Conservation (phyloP, 2,329 filamentous ascomycete species). For the Knoxdaviesia proteae region DNA sequence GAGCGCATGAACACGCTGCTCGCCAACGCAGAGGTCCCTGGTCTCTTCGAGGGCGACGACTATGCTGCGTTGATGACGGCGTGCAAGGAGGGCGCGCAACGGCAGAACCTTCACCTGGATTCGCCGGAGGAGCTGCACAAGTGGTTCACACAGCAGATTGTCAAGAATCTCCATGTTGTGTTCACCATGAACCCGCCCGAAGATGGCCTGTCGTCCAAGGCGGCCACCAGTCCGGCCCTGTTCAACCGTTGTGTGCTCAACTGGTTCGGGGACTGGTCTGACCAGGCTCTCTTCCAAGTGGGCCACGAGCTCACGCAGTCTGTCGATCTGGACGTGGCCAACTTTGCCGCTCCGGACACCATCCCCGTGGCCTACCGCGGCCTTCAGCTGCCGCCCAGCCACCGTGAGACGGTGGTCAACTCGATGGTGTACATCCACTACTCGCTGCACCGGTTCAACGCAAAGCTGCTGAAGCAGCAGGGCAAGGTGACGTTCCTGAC, state of each 20-base stretch:
- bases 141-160: slow-evolving; percentile 98
- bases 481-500: slow-evolving; percentile 85
- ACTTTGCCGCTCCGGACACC: slow-evolving; percentile 70
- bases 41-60: slow-evolving; percentile 97
- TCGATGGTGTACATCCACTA: slow-evolving; percentile 98
- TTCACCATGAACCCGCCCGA: slow-evolving; percentile 99
- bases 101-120: slow-evolving; percentile 83
- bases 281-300: slow-evolving; percentile 96
- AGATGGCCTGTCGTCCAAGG: slow-evolving; percentile 84
- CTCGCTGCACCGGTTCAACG: slow-evolving; percentile 77
- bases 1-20: slow-evolving; percentile 98
- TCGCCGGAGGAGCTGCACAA: slow-evolving; percentile 99
- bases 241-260: slow-evolving; percentile 99
- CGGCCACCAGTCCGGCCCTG: slow-evolving; percentile 86
- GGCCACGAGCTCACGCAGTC: slow-evolving; percentile 87
- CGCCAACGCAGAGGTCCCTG: slow-evolving; percentile 96
- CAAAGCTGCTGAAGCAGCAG: slow-evolving; percentile 74
- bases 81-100: slow-evolving; percentile 94
- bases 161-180: slow-evolving; percentile 96
- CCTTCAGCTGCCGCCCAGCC: slow-evolving; percentile 64
- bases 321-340: slow-evolving; percentile 80
- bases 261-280: slow-evolving; percentile 99
- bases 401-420: slow-evolving; percentile 85
- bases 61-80: slow-evolving; percentile 97
- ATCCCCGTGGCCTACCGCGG: slow-evolving; percentile 85